Evolutionary conservation across 1,139 yeast genomes (phyloP).

Genomic region (Magnusiomyces tetraspermus): DNA sequence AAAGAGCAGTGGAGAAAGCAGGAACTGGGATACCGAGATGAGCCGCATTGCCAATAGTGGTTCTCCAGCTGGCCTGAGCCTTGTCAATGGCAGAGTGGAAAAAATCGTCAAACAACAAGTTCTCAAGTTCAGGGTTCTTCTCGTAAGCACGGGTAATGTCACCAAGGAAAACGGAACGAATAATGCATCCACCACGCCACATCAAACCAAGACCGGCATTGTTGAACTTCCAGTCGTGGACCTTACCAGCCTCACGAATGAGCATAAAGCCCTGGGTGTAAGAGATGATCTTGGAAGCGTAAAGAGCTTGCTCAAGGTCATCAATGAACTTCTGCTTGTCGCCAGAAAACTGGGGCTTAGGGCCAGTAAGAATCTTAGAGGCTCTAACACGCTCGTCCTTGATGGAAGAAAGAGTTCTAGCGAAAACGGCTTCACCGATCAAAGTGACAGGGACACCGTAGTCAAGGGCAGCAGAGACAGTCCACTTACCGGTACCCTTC

Average conservation of each 20-base stretch:
- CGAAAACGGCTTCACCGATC: constrained; percentile 97
- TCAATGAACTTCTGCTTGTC: constrained; percentile 81
- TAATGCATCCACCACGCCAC: constrained; percentile 99
- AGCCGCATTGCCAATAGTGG: constrained; percentile 68
- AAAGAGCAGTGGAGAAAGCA: constrained; percentile 91
- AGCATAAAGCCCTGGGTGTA: constrained; percentile 99
- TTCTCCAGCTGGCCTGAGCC: constrained; percentile 97
- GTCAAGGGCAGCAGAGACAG: constrained; percentile 95
- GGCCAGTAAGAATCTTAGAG: constrained; percentile 69
- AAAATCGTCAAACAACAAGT: constrained; percentile 92
- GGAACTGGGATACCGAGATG: constrained; percentile 92
- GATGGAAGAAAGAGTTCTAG: constrained; percentile 91
- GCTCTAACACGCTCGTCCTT: constrained; percentile 88
- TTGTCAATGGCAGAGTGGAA: constrained; percentile 82
- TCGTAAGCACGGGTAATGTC: constrained; percentile 96
- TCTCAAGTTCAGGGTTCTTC: constrained; percentile 85
- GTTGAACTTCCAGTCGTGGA: constrained; percentile 94
- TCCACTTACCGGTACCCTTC: constrained; percentile 99
- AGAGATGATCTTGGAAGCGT: constrained; percentile 96
- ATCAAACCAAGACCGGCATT: constrained; percentile 96
- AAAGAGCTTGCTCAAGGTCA: constrained; percentile 94
- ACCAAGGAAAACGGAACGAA: constrained; percentile 95
- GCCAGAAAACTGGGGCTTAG: constrained; percentile 54
- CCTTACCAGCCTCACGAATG: constrained; percentile 96
- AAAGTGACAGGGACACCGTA: constrained; percentile 97